A percentile compares a stretch with the other conserved stretches of the same genome.
Conservation (phyloP, 768 basidiomycete genomes). For the Mycena leptocephala region DNA sequence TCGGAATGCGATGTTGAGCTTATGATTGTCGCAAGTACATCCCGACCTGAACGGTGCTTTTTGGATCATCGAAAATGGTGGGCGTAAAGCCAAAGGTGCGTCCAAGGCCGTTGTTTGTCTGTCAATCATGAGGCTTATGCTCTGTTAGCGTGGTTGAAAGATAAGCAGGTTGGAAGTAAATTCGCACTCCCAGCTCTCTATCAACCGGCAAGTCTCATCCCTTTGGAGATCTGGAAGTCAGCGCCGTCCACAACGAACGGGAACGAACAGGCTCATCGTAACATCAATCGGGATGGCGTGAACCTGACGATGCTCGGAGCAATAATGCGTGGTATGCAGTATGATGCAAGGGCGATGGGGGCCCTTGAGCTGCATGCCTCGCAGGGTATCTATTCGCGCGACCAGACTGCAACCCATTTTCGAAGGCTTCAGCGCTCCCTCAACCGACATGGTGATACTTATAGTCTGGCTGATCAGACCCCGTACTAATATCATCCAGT, state of each 20-base stretch:
- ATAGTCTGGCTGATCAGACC: neutral
- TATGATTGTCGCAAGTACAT: slow-evolving; percentile 39
- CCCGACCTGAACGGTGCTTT: slow-evolving; percentile 32
- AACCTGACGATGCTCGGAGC: slow-evolving; percentile 44
- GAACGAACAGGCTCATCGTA: slow-evolving; percentile 44
- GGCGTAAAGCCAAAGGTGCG: slow-evolving; percentile 40
- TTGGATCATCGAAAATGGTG: slow-evolving; percentile 19
- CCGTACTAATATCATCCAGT: neutral
- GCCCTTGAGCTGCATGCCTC: slow-evolving; percentile 19
- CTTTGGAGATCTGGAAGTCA: slow-evolving; percentile 44
- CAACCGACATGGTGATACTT: slow-evolving; percentile 12
- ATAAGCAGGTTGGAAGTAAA: slow-evolving; percentile 35
- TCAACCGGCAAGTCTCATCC: slow-evolving; percentile 45
- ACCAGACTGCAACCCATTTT: slow-evolving; percentile 13
- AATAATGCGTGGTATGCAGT: slow-evolving; percentile 43
- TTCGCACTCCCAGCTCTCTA: slow-evolving; percentile 45
- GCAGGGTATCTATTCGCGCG: slow-evolving; percentile 29
- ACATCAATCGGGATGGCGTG: slow-evolving; percentile 43
- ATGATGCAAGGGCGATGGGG: slow-evolving; percentile 28
- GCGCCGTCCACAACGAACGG: slow-evolving; percentile 35
- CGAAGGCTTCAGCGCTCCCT: slow-evolving; percentile 7
- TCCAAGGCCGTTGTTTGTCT: neutral
- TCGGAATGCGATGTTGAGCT: slow-evolving; percentile 41
- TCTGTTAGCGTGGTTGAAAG: slow-evolving; percentile 45
- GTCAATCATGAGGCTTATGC: neutral